Conservation (phyloP, 2,329 filamentous ascomycete genomes). For the Cadophora sp. region DNA sequence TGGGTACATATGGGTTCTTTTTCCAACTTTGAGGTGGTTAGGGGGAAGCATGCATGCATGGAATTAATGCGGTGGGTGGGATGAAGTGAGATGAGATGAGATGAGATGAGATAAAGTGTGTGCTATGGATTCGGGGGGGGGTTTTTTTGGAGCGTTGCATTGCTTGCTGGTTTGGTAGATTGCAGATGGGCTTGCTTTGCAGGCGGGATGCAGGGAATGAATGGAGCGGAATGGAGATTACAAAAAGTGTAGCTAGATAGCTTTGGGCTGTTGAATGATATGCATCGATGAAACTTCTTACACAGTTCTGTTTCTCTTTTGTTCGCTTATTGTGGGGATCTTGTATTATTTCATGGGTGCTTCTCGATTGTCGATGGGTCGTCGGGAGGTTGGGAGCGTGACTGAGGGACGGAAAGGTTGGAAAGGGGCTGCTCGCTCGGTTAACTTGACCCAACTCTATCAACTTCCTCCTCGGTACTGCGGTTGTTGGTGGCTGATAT, state of each 20-base stretch:
- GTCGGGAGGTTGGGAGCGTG: too few relatives aligned
- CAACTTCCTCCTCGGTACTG: too few relatives aligned
- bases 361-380: too few relatives aligned
- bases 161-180: not conserved
- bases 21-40: not conserved
- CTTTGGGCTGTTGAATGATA: not conserved
- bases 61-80: not conserved
- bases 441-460: too few relatives aligned
- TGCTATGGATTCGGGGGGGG: not conserved
- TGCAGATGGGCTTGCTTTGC: too few relatives aligned
- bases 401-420: too few relatives aligned
- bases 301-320: too few relatives aligned
- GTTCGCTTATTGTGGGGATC: too few relatives aligned
- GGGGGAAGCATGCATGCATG: not conserved
- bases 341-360: too few relatives aligned
- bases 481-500: too few relatives aligned
- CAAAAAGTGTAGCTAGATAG: constrained; percentile 5
- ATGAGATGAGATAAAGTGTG: not conserved
- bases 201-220: not conserved
- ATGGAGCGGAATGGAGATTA: not conserved
- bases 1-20: constrained; percentile 3
- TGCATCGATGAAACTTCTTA: not conserved
- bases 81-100: not conserved
- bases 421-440: too few relatives aligned
- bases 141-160: not conserved